Base-by-base conservation (phyloP, 2,329 filamentous ascomycete species). In the Hypoxylon sp. region DNA sequence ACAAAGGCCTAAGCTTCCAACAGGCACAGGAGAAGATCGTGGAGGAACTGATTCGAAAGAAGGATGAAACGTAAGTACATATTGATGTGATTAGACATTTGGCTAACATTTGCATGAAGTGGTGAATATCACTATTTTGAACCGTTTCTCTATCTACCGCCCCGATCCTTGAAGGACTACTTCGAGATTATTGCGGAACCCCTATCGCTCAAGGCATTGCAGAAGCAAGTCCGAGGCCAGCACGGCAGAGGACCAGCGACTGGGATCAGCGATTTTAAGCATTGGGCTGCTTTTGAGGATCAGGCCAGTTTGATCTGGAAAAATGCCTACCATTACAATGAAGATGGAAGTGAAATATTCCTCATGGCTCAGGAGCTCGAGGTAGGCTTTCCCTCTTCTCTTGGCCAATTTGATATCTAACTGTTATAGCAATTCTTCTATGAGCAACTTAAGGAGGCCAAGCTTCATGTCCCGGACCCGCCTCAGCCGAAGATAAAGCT, bases 241-340 rank as follows among this genome's bases (percentile, higher is more conserved):
- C 88, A 91, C 71, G 90, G 91, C 22, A 88, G 92, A 49, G 86
- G 88, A 46, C 87, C 89, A 27, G 85, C 88, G 6, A 91, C 91
- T 0, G 87, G 87, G 1, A 75, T 85, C 3, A 89, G 85, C 54
- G 90, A 94, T 53, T 93, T 94, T 80, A 95, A 93, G 78, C 92
- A 84, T 56, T 98, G 95, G 95, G 86, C 90, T 63, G 86, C 90
- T 0, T 93, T 97, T 72, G 93, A 94, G 78, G 90, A 94, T 60
- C 92, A 92, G 75, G 86, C 93, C 11, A 92, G 90, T 74, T 86
- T 93, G 58, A 90, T 98, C 48, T 98, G 95, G 95, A 87, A 86
- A 54, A 98, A 98, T 79, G 94, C 94, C 0, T 92, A 90, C 75
- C 91, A 91, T 66, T 98, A 95, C 83, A 98, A 98, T 73, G 93